These are phyloP conservation scores for Backusella liffmaniae DNA, from an alignment of 192 early-diverging fungal species.

Conservation along the genomic window DNA sequence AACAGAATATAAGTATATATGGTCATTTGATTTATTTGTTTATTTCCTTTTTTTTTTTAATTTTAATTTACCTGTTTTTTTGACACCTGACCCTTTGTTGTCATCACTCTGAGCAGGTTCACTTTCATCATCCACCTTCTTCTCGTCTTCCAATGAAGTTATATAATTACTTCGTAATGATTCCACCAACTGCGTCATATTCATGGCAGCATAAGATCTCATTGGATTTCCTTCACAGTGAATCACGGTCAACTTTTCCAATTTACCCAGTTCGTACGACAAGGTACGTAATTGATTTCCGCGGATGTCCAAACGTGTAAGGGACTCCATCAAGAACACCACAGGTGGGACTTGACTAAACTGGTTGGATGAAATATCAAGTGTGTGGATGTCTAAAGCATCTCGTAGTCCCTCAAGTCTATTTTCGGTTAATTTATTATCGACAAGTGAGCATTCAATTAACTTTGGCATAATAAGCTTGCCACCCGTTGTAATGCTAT, in stretches of 20 bases:
- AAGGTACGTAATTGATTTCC: slow-evolving; percentile 45
- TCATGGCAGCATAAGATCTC: slow-evolving; percentile 38
- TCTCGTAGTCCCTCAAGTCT: slow-evolving; percentile 27
- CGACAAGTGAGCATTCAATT: slow-evolving; percentile 43
- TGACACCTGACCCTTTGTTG: background rate
- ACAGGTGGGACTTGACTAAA: slow-evolving; percentile 42
- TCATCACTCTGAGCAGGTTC: background rate
- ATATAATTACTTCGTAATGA: slow-evolving; percentile 25
- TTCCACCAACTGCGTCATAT: slow-evolving; percentile 42
- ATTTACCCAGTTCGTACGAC: slow-evolving; percentile 42
- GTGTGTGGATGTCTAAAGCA: slow-evolving; percentile 34
- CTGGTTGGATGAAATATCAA: slow-evolving; percentile 47
- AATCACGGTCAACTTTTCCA: slow-evolving; percentile 44
- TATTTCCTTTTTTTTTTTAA: background rate
- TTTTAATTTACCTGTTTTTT: background rate
- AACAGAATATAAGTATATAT: background rate
- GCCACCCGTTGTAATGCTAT: slow-evolving; percentile 14
- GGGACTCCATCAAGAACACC: slow-evolving; percentile 27
- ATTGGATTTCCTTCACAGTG: slow-evolving; percentile 53
- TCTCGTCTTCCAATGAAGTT: background rate
- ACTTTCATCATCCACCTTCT: background rate
- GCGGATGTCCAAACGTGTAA: slow-evolving; percentile 52
- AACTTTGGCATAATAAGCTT: slow-evolving; percentile 34
- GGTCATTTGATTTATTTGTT: background rate
- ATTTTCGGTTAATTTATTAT: slow-evolving; percentile 38